Conservation (phyloP, 331 rosid genomes). For the Quercus phellos region DNA sequence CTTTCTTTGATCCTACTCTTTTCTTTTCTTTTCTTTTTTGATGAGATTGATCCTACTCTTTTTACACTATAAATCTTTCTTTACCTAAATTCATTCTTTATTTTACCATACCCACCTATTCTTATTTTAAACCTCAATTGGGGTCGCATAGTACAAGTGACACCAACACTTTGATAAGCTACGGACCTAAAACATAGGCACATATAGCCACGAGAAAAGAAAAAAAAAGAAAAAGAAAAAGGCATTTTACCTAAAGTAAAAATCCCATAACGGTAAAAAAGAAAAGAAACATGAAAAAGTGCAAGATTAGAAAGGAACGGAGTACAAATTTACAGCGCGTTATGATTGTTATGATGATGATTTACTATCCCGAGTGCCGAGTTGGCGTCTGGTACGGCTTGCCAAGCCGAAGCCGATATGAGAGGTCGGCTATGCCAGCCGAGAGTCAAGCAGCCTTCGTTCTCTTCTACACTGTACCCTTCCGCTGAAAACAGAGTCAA, state of each 20-base stretch:
- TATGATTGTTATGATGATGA: background rate
- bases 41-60: too few relatives aligned
- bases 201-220: too few relatives aligned
- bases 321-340: slow-evolving; percentile 6
- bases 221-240: background rate
- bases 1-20: background rate
- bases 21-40: too few relatives aligned
- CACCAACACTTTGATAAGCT: too few relatives aligned
- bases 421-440: slow-evolving; percentile 92
- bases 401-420: slow-evolving; percentile 83
- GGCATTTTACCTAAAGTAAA: background rate
- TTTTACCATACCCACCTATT: background rate
- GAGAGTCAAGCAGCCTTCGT: slow-evolving; percentile 63
- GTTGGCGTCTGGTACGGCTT: slow-evolving; percentile 25
- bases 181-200: too few relatives aligned
- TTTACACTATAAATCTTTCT: background rate
- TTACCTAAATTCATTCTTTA: background rate
- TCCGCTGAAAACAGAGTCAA: slow-evolving; percentile 69
- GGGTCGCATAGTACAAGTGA: too few relatives aligned
- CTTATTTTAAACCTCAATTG: too few relatives aligned
- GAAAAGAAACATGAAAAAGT: background rate
- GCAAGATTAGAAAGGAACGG: background rate
- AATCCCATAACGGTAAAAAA: background rate
- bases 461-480: slow-evolving; percentile 74
- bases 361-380: slow-evolving; percentile 13